Base-by-base conservation (phyloP, 1,284 basidiomycete genomes). In the Ceratobasidium sp. region DNA sequence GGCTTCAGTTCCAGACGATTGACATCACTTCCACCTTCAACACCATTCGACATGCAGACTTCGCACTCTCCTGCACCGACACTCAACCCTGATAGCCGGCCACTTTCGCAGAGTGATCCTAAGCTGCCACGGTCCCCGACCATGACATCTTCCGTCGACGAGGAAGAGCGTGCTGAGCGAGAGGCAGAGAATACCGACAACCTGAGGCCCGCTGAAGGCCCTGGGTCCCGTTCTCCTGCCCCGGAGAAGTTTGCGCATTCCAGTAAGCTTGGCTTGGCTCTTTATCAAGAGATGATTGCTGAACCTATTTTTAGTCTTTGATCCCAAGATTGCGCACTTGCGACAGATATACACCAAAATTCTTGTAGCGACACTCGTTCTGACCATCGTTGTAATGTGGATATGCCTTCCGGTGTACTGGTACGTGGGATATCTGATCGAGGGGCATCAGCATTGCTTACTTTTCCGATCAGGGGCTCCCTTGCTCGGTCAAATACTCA, bases 371-470 rank as follows among this genome's bases (percentile, higher is more conserved):
- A 60, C 49, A 6, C n/a, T 71, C 40, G 13, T 68, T 17, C 34
- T 72, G 25, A 67, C 58, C 32, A 54, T 72, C 40, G 27, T 60
- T 47, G 40, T 68, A 31, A 70, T 71, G 70, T 70, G 69, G 69
- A 34, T 68, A 15, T 49, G 15, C 52, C 49, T 65, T 31, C 12
- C 32, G 7, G 7, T 60, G 17, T 69, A 43, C n/a, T 53, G 50
- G 50, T 32, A 31, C 20, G 31, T 40, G 3, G 10, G 27, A 12
- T 25, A 8, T 6, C 31, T 27, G 10, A 10, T 29, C 25, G 13
- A 12, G 38, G 6, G 4, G 29, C n/a, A 15, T 42, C 5, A 15
- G n/a, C 35, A 1, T 32, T 17, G 45, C 62, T 17, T 68, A 70
- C 49, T 70, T 62, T 68, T 42, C 45, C 29, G 7, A 29, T 10